Percentiles rank a stretch among this genome's conserved stretches.
Conservation (phyloP, 805 yeast genomes). For the Wickerhamiella bombiphila region DNA sequence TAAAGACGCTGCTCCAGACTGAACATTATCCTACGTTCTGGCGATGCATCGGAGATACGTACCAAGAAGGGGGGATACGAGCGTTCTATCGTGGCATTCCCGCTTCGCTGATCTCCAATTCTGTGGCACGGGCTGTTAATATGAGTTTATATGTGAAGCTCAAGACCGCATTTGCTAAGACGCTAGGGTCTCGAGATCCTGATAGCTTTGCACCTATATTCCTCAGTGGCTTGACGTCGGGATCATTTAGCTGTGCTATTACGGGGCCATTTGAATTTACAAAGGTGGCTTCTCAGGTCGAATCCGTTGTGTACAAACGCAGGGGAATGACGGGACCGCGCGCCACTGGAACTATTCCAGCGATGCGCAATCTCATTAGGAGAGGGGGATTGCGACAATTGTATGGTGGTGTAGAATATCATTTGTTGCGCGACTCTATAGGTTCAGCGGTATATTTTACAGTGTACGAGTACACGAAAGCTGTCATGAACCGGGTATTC, state of each 20-base stretch:
- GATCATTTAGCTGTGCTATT: slow-evolving; percentile 36
- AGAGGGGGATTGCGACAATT: slow-evolving; percentile 49
- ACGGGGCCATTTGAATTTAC: slow-evolving; percentile 79
- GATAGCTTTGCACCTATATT: slow-evolving; percentile 17
- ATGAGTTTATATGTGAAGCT: slow-evolving; percentile 17
- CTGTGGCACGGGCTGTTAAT: slow-evolving; percentile 18
- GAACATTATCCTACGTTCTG: slow-evolving; percentile 43
- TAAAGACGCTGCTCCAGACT: slow-evolving; percentile 77
- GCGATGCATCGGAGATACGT: slow-evolving; percentile 44
- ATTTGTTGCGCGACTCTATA: slow-evolving; percentile 50
- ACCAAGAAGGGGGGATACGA: slow-evolving; percentile 43
- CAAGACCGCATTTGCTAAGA: slow-evolving; percentile 10
- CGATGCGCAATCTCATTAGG: slow-evolving; percentile 39
- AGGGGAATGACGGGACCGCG: slow-evolving; percentile 11
- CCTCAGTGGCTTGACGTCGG: slow-evolving; percentile 50
- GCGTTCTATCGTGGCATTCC: slow-evolving; percentile 67
- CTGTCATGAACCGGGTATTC: slow-evolving; percentile 25
- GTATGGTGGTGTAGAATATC: slow-evolving; percentile 61
- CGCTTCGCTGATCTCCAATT: slow-evolving; percentile 57
- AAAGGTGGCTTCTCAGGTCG: slow-evolving; percentile 66
- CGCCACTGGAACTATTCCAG: slow-evolving; percentile 27
- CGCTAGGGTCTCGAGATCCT: slow-evolving; percentile 8
- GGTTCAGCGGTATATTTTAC: slow-evolving; percentile 64
- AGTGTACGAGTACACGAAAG: slow-evolving; percentile 59
- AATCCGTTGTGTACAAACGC: slow-evolving; percentile 27